A percentile compares a stretch with the other conserved stretches of the same genome.
phyloP scores from a whole-genome alignment of 768 basidiomycete genomes.

The Auricularia sp. region DNA sequence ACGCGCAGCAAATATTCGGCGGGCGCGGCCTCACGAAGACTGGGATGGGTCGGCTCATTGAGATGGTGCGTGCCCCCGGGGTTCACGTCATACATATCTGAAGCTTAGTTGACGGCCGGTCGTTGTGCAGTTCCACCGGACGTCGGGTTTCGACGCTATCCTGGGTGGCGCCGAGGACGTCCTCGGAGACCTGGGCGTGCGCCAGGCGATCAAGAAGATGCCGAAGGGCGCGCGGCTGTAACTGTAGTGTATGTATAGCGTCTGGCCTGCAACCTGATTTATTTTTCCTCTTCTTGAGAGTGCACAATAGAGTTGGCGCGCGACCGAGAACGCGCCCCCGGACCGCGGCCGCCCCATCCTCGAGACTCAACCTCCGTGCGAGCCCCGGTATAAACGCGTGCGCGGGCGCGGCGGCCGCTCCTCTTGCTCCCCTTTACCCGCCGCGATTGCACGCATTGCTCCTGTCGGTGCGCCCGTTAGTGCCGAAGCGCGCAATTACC shows the following conservation, averaged over 20 bases:
- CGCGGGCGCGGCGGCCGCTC: neutral
- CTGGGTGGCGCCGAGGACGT: conserved; percentile 75
- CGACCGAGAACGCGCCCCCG: neutral
- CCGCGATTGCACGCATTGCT: neutral
- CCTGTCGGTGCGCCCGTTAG: neutral
- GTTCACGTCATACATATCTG: neutral
- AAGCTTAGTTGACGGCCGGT: neutral
- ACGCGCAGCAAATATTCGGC: conserved; percentile 80
- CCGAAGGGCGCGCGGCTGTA: conserved; percentile 43
- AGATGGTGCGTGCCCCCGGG: conserved; percentile 47
- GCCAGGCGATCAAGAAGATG: conserved; percentile 65
- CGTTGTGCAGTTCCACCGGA: conserved; percentile 18
- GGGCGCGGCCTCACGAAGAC: conserved; percentile 79
- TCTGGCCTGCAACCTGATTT: neutral
- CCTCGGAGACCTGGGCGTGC: conserved; percentile 60
- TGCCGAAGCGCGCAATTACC: conserved; percentile 2
- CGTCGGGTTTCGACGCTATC: conserved; percentile 26
- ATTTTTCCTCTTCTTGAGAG: neutral
- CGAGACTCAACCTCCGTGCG: neutral
- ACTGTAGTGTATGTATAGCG: conserved; percentile 5
- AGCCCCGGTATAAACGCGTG: neutral
- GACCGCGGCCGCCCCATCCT: neutral
- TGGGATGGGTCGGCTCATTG: conserved; percentile 79
- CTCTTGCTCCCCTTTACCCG: neutral
- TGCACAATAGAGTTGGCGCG: conserved; percentile 29